Conservation (phyloP, 2,329 filamentous ascomycete species). For the Fusarium tanahbumbuense region DNA sequence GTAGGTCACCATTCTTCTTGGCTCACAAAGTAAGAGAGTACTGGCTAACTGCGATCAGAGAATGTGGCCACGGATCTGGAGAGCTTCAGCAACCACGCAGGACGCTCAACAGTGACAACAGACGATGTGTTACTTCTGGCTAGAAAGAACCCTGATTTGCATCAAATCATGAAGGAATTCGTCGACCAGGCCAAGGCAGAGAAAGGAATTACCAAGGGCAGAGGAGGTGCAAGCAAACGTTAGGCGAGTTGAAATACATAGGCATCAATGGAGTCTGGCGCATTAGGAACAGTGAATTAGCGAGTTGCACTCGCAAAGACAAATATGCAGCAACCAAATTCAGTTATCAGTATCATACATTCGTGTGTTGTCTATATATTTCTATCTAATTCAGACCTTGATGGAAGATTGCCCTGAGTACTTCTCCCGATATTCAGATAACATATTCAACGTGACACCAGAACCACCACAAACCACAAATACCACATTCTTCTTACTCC, state of each 20-base stretch:
- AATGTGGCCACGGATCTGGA: slow-evolving; percentile 68
- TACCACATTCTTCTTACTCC: slow-evolving; percentile 77
- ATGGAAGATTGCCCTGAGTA: slow-evolving; percentile 53
- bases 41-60: slow-evolving; percentile 53
- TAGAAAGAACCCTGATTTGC: slow-evolving; percentile 86
- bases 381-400: slow-evolving; percentile 38
- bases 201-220: slow-evolving; percentile 43
- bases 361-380: neutral
- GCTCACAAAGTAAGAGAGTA: neutral
- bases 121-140: slow-evolving; percentile 91
- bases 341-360: neutral
- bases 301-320: neutral
- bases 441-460: slow-evolving; percentile 71
- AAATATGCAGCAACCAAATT: neutral
- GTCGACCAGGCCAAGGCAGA: slow-evolving; percentile 70
- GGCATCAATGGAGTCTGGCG: slow-evolving; percentile 28
- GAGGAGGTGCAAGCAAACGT: slow-evolving; percentile 50
- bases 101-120: slow-evolving; percentile 80
- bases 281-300: neutral
- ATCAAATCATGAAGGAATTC: slow-evolving; percentile 77
- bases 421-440: slow-evolving; percentile 67
- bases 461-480: slow-evolving; percentile 86
- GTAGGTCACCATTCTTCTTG: slow-evolving; percentile 55
- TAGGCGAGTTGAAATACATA: slow-evolving; percentile 38
- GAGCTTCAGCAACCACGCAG: slow-evolving; percentile 77